Evolutionary conservation across 2,329 filamentous ascomycete species (phyloP).

Genomic region (Penicillium digitatum): DNA sequence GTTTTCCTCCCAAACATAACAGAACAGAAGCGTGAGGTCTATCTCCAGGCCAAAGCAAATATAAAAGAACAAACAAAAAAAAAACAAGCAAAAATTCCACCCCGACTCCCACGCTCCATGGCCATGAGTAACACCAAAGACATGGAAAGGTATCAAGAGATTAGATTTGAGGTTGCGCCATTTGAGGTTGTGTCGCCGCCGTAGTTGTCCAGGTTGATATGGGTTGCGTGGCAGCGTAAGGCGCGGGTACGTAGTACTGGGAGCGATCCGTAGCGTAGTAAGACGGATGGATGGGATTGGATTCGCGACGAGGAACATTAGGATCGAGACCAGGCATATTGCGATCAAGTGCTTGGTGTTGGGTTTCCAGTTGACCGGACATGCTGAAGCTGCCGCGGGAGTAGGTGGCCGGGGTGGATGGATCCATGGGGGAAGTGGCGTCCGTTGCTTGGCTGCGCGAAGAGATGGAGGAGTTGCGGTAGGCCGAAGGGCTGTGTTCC

Average conservation of each 20-base stretch:
- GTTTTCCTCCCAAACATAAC: slow-evolving; percentile 9
- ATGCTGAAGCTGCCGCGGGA: slow-evolving; percentile 39
- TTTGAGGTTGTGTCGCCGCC: slow-evolving; percentile 36
- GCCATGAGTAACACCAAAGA: slow-evolving; percentile 2
- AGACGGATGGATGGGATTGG: slow-evolving; percentile 31
- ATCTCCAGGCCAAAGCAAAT: slow-evolving; percentile 13
- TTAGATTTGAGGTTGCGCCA: slow-evolving; percentile 40
- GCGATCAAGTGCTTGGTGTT: slow-evolving; percentile 32
- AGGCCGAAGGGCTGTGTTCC: slow-evolving; percentile 35
- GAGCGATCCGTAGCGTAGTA: slow-evolving; percentile 36
- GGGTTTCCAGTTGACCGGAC: slow-evolving; percentile 31
- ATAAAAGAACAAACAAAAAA: neutral
- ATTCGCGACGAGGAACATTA: slow-evolving; percentile 36
- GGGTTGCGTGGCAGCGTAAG: slow-evolving; percentile 31
- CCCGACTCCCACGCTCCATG: slow-evolving; percentile 6
- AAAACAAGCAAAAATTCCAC: neutral
- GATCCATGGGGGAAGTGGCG: slow-evolving; percentile 38
- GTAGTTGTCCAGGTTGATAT: slow-evolving; percentile 39
- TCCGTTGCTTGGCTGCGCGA: slow-evolving; percentile 39
- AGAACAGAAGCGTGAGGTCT: slow-evolving; percentile 10
- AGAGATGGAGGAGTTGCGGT: slow-evolving; percentile 41
- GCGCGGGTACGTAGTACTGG: slow-evolving; percentile 34
- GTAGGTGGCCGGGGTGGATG: slow-evolving; percentile 35
- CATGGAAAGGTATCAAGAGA: slow-evolving; percentile 3
- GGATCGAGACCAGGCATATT: slow-evolving; percentile 33